Base-by-base conservation (phyloP, 441 rosid genomes). In the Hura crepitans region DNA sequence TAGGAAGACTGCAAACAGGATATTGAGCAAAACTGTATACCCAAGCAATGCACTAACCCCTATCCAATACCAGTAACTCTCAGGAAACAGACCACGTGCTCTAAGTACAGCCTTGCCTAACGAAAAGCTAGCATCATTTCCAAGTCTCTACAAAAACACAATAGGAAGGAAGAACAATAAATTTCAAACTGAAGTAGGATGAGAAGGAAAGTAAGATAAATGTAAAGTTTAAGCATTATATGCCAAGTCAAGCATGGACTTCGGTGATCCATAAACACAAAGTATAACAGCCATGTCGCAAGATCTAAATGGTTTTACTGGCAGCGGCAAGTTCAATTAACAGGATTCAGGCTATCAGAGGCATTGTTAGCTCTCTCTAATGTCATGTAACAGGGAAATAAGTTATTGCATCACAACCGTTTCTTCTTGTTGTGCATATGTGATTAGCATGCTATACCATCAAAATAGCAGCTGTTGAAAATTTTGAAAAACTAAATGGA, bases 31-130 rank as follows among this genome's bases (percentile, higher is more conserved):
- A 76, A 88, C 47, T 31, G 96, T 84, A 74, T 91, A 94, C 82
- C 98, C 98, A 60, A 94, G 80, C 85, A 92, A 82, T 65, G 97
- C 97, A 71, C 86, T 96, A 61, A 91, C 71, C 60, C 98, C 98
- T 31, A 94, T 89, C 98, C 98, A 94, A 81, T 94, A 94, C 97
- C 97, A 94, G 85, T 92, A 92, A 81, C 82, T 87, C 81, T 82
- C 91, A 64, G 87, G 76, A 82, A 87, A 89, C 77, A 89, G 85
- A 80, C 93, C 81, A 68, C 90, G 92, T 74, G 85, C 85, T 81
- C 68, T 80, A 67, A 94, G 73, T 65, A 90, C 27, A 67, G 89
- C 88, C 81, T 87, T 77, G n/a, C 97, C 98, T 62, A 94, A 72
- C 46, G 91, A 77, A 39, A 72, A 51, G 56, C 74, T 72, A 10